Evolutionary conservation across 2,329 filamentous ascomycete genomes (phyloP).

Genomic region (Aspergillus sp.): DNA sequence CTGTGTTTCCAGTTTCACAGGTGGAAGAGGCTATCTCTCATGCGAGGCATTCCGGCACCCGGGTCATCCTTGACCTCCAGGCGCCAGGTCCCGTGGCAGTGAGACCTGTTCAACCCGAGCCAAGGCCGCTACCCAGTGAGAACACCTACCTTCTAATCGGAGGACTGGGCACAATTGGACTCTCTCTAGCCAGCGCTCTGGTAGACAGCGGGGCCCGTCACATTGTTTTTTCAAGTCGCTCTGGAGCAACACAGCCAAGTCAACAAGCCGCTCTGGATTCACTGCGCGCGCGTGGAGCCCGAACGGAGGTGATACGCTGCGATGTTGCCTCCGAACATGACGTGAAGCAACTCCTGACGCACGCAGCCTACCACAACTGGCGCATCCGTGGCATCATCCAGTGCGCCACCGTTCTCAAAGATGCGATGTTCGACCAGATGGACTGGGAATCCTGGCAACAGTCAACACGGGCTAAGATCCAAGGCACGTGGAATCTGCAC

Average conservation of each 20-base stretch:
- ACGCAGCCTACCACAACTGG: background rate
- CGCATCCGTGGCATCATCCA: constrained; percentile 20
- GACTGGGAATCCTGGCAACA: constrained; percentile 10
- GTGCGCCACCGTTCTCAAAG: constrained; percentile 19
- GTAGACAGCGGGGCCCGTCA: constrained; percentile 22
- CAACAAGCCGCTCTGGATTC: constrained; percentile 19
- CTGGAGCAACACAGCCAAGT: constrained; percentile 8
- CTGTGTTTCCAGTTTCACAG: background rate
- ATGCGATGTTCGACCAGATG: constrained; percentile 18
- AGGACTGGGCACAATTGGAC: constrained; percentile 25
- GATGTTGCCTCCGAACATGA: constrained; percentile 20
- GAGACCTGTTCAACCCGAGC: background rate
- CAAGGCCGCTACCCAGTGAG: background rate
- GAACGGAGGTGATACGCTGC: constrained; percentile 19
- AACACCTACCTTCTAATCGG: constrained; percentile 25
- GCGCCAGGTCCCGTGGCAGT: background rate
- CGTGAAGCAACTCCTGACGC: constrained; percentile 7
- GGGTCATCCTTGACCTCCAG: background rate
- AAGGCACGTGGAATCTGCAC: constrained; percentile 25
- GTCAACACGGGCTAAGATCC: constrained; percentile 15
- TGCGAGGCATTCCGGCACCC: background rate
- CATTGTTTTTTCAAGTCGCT: constrained; percentile 25
- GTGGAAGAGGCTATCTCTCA: background rate
- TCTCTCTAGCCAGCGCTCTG: constrained; percentile 22
- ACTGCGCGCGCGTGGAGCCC: constrained; percentile 15